Evolutionary conservation across 2,329 filamentous ascomycete species (phyloP).

Genomic region (Pseudogymnoascus destructans): DNA sequence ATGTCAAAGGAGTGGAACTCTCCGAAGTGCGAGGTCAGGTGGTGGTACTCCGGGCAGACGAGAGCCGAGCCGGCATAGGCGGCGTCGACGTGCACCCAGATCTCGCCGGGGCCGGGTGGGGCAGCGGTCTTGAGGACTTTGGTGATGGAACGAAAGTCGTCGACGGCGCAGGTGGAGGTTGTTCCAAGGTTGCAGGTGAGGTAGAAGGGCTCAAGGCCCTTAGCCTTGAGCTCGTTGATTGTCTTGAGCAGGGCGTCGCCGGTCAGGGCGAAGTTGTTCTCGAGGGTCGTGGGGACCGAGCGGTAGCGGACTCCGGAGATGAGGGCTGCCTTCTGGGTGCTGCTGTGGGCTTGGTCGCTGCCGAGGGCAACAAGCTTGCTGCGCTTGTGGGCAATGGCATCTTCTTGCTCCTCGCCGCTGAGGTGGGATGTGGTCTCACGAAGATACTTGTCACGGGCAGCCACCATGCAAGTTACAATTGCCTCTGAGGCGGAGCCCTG

Average conservation of each 20-base stretch:
- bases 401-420: constrained; percentile 48
- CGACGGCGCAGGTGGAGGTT: constrained; percentile 76
- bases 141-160: constrained; percentile 48
- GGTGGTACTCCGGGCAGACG: constrained; percentile 66
- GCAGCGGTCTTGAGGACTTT: constrained; percentile 26
- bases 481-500: constrained; percentile 85
- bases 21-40: constrained; percentile 46
- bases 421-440: constrained; percentile 42
- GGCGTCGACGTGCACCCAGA: constrained; percentile 92
- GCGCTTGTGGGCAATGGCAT: constrained; percentile 52
- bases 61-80: constrained; percentile 84
- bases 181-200: constrained; percentile 74
- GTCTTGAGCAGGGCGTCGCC: constrained; percentile 46
- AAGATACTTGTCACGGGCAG: constrained; percentile 70
- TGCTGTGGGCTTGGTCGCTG: constrained; percentile 68
- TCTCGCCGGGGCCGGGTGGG: constrained; percentile 33
- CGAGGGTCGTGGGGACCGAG: constrained; percentile 48
- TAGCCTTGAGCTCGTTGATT: constrained; percentile 50
- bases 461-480: constrained; percentile 73
- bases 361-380: constrained; percentile 67
- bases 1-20: constrained; percentile 80
- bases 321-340: constrained; percentile 74
- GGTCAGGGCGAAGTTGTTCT: constrained; percentile 58
- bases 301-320: constrained; percentile 76
- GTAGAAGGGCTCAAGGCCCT: constrained; percentile 74